Percentiles rank a stretch among this genome's conserved stretches.
Conservation (phyloP, 2,329 filamentous ascomycete genomes). For the Cordyceps pruinosa region DNA sequence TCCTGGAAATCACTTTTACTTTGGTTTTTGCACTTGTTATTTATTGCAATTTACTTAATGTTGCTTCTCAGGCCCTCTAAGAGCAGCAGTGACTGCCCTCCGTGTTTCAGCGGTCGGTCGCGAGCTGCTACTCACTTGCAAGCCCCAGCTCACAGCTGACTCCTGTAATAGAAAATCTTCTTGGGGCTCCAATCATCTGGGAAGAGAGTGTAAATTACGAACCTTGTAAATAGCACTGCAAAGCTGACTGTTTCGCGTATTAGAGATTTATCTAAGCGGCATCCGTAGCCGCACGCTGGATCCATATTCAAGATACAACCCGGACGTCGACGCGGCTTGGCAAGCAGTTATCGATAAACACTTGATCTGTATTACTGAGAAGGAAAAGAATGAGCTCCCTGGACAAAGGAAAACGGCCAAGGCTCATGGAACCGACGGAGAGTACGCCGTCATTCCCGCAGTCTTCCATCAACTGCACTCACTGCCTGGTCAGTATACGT, state of each 20-base stretch:
- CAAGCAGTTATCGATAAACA: too few relatives aligned
- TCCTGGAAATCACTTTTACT: neutral
- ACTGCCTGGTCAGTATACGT: too few relatives aligned
- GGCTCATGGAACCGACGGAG: too few relatives aligned
- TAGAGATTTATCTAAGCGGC: neutral
- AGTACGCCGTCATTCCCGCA: too few relatives aligned
- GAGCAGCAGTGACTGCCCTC: neutral
- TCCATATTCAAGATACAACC: too few relatives aligned
- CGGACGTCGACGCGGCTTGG: too few relatives aligned
- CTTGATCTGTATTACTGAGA: too few relatives aligned
- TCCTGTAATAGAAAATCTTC: neutral
- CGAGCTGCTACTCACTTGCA: neutral
- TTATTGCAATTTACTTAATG: neutral
- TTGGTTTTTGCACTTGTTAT: neutral
- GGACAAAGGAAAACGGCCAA: too few relatives aligned
- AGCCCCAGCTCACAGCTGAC: neutral
- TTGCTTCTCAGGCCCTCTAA: neutral
- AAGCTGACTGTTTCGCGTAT: neutral
- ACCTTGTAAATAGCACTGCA: neutral
- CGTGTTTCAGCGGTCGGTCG: neutral
- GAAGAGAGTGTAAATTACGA: neutral
- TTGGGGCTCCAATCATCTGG: neutral
- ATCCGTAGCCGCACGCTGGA: too few relatives aligned
- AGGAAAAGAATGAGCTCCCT: too few relatives aligned
- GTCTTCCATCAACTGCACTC: too few relatives aligned